phyloP scores from a whole-genome alignment of 257 asterid genomes.

The Salvia miltiorrhiza region DNA sequence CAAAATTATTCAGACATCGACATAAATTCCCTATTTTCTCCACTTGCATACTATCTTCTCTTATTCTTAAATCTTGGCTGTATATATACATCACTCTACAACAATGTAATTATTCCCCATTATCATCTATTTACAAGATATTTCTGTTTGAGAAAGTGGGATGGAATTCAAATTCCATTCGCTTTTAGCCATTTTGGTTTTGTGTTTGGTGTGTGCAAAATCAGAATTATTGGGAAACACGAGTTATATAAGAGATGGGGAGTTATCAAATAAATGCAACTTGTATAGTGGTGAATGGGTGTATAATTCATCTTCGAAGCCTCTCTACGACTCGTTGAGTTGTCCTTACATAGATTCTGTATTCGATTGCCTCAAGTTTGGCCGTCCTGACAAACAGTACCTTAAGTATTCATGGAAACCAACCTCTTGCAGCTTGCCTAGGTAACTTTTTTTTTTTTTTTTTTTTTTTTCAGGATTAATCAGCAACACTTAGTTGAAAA shows the following conservation, averaged over 20 bases:
- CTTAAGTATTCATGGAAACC: slow-evolving; percentile 59
- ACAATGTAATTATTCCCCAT: too few species aligned
- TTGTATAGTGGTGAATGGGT: slow-evolving; percentile 56
- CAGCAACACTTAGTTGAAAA: too few species aligned
- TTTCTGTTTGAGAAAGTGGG: background rate
- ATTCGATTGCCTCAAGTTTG: slow-evolving; percentile 52
- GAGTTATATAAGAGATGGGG: slow-evolving; percentile 13
- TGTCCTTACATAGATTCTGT: slow-evolving; percentile 47
- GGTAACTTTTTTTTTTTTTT: too few species aligned
- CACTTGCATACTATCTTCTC: too few species aligned
- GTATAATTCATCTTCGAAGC: slow-evolving; percentile 33
- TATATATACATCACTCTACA: too few species aligned
- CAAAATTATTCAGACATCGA: too few species aligned
- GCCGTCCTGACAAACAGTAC: slow-evolving; percentile 51
- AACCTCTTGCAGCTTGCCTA: slow-evolving; percentile 43
- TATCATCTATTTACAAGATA: background rate
- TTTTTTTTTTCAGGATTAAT: too few species aligned
- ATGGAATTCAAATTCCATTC: slow-evolving; percentile 16
- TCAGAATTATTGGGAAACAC: slow-evolving; percentile 16
- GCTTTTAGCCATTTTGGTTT: background rate
- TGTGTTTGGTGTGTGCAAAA: slow-evolving; percentile 11
- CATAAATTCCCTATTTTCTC: too few species aligned
- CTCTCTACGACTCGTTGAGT: slow-evolving; percentile 40
- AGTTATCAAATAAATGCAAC: slow-evolving; percentile 31
- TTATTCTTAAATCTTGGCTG: too few species aligned